Evolutionary conservation across 768 basidiomycete genomes (phyloP), one percentile per base, ranked within the genome.

Genomic region (Leccinum arenicola): DNA sequence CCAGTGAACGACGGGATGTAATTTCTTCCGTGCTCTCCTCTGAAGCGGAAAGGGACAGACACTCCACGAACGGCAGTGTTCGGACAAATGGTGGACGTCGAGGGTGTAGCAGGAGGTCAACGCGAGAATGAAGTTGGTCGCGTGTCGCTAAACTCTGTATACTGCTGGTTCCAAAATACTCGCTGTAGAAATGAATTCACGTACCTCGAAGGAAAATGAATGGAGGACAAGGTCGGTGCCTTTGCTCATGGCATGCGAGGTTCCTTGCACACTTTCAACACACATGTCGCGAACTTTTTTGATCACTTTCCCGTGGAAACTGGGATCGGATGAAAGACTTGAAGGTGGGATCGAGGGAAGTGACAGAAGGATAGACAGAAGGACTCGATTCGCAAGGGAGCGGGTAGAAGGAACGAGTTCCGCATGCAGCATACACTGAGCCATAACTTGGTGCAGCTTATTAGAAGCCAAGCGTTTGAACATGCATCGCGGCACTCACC

Each of bases 21-120:
- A 60, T 66, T 72, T 93, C 91, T 66, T 90, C 88, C 19, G 78
- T 75, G 31, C 82, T 78, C 66, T 89, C 88, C 62, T 91, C 88
- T 2, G 75, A 73, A 27, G 78, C 80, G 63, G 84, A 85, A 29
- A 92, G 76, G 12, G 85, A 80, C 15, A 91, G 68, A 1, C 78
- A 71, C 61, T 88, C 88, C 11, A 88, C 68, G 31, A 81, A 77
- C 15, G 90, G 89, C 57, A 89, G 70, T 4, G 87, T 78, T 49
- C 87, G 84, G 55, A 91, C 77, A 12, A 91, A 73, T 8, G 91
- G 88, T 9, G 93, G 93, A 5, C 89, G 78, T 21, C 91, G 86
- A 50, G 92, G 91, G 65, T 94, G 93, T 11, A 95, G 68, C 23
- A 93, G 73, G 27, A 86, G 69, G 58, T 90, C 89, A 50, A 89